phyloP scores from a whole-genome alignment of 257 asterid genomes.

The Petunia secreta region DNA sequence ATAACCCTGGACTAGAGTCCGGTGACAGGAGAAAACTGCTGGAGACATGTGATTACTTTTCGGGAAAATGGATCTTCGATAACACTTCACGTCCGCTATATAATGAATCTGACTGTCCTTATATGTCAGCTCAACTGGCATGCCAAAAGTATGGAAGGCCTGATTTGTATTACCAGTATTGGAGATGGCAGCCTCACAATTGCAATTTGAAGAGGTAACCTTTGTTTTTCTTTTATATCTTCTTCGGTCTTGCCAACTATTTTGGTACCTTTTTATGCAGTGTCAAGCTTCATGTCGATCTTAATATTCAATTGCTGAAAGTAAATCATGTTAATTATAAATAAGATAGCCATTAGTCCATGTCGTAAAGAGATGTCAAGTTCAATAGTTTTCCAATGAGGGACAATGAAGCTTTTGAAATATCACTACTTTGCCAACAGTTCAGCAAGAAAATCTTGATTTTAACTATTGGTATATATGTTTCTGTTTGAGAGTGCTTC shows the following conservation, averaged over 20 bases:
- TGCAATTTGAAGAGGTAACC: slow-evolving; percentile 55
- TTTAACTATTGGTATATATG: neutral
- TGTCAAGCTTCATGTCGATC: neutral
- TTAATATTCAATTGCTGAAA: neutral
- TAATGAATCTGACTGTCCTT: slow-evolving; percentile 68
- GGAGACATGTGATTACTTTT: slow-evolving; percentile 59
- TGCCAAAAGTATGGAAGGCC: slow-evolving; percentile 71
- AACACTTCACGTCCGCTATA: slow-evolving; percentile 64
- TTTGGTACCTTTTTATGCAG: neutral
- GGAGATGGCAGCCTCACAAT: slow-evolving; percentile 85
- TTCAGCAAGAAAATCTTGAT: neutral
- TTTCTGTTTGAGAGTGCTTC: neutral
- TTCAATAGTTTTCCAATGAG: too few relatives aligned
- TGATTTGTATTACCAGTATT: slow-evolving; percentile 60
- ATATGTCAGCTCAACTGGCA: slow-evolving; percentile 85
- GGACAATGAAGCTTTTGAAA: too few relatives aligned
- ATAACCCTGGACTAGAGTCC: slow-evolving; percentile 28
- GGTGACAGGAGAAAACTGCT: slow-evolving; percentile 34
- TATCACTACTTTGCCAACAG: too few relatives aligned
- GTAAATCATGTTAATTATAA: neutral
- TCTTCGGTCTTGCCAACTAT: neutral
- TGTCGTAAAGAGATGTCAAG: too few relatives aligned
- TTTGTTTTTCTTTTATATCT: neutral
- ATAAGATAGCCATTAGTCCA: too few relatives aligned
- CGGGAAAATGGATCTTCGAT: slow-evolving; percentile 75